Conservation (phyloP, 2,329 filamentous ascomycete species). For the Aspergillus eucalypticola region DNA sequence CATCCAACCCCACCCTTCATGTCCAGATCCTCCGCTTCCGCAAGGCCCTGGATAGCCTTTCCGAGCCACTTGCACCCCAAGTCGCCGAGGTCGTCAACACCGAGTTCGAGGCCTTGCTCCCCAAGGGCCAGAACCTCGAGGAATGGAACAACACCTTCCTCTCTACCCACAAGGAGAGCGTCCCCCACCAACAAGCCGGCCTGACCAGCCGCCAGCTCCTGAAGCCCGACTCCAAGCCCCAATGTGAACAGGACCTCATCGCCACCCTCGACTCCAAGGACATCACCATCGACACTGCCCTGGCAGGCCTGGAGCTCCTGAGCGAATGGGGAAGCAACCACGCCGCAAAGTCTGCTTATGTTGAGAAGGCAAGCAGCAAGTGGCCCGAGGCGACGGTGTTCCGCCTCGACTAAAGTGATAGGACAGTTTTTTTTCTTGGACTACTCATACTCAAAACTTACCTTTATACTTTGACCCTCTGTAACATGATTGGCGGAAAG, state of each 20-base stretch:
- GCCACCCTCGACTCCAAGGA: constrained; percentile 56
- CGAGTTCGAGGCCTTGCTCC: constrained; percentile 64
- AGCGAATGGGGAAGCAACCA: constrained; percentile 53
- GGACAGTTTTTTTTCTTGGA: background rate
- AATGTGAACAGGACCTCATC: constrained; percentile 64
- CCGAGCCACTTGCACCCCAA: constrained; percentile 63
- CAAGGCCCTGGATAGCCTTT: constrained; percentile 58
- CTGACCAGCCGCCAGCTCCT: constrained; percentile 62
- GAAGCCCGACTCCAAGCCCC: constrained; percentile 56
- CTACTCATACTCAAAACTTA: background rate
- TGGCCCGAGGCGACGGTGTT: constrained; percentile 46
- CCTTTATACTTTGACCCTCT: background rate
- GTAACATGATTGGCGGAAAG: constrained; percentile 1
- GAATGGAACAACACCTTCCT: constrained; percentile 69
- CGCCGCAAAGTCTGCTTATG: constrained; percentile 53
- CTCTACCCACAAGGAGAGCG: constrained; percentile 62
- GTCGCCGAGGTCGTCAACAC: constrained; percentile 68
- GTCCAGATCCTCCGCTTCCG: constrained; percentile 72
- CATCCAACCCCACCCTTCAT: constrained; percentile 70
- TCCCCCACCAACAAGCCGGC: constrained; percentile 63
- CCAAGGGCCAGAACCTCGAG: constrained; percentile 58
- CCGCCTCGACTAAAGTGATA: constrained; percentile 23
- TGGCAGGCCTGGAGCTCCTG: constrained; percentile 55
- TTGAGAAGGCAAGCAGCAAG: constrained; percentile 40
- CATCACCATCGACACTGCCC: constrained; percentile 58